These are phyloP conservation scores for Styphnolobium japonicum DNA, from an alignment of 306 rosid genomes.

Conservation along the genomic window DNA sequence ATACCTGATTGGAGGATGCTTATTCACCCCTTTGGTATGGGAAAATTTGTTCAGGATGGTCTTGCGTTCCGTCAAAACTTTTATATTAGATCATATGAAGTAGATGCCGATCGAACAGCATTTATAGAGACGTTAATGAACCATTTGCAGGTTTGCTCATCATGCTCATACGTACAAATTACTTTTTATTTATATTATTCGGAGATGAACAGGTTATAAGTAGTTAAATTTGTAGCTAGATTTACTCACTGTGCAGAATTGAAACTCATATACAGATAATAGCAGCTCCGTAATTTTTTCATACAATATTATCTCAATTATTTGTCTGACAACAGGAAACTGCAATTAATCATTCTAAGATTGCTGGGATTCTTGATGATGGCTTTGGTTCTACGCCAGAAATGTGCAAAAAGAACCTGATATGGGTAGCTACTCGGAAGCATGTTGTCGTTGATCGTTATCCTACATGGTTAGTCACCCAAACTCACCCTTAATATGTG, in stretches of 20 bases:
- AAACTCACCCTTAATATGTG: not conserved
- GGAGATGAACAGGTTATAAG: not conserved
- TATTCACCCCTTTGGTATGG: slow-evolving; percentile 77
- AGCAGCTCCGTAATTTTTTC: not conserved
- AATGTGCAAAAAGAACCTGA: slow-evolving; percentile 87
- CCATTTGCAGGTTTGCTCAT: slow-evolving; percentile 78
- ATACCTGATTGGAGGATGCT: slow-evolving; percentile 99
- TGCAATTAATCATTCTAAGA: slow-evolving; percentile 93
- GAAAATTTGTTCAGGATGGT: slow-evolving; percentile 92
- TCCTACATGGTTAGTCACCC: slow-evolving; percentile 78
- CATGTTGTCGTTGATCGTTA: slow-evolving; percentile 89
- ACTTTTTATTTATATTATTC: not conserved
- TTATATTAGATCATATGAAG: slow-evolving; percentile 90
- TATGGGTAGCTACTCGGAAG: slow-evolving; percentile 93
- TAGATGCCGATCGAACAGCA: slow-evolving; percentile 94
- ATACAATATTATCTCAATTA: not conserved
- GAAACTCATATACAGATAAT: not conserved
- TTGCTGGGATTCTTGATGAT: slow-evolving; percentile 90
- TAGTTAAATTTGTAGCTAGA: not conserved
- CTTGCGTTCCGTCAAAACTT: slow-evolving; percentile 81
- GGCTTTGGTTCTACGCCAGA: slow-evolving; percentile 98
- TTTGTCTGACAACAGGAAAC: slow-evolving; percentile 67
- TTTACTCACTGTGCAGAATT: not conserved
- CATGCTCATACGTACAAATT: not conserved
- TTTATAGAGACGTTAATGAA: slow-evolving; percentile 95